These are phyloP conservation scores for Ophidiomyces ophidiicola DNA, from an alignment of 2,329 filamentous ascomycete species.

Conservation along the genomic window DNA sequence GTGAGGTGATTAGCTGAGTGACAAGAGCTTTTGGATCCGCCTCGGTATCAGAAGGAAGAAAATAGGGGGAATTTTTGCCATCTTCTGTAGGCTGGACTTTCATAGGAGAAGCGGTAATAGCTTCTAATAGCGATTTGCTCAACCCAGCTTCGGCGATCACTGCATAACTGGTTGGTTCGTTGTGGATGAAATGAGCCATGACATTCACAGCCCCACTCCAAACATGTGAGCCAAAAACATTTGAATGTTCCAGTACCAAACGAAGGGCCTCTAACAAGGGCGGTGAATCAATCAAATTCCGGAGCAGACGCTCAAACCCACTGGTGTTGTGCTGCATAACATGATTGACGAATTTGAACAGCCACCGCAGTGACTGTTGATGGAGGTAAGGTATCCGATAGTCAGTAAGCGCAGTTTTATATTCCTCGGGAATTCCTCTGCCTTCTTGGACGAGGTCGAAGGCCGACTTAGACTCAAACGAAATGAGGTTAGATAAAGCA, in stretches of 20 bases:
- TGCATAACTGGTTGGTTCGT: conserved; percentile 93
- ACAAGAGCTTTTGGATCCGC: conserved; percentile 20
- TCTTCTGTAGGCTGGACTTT: conserved; percentile 23
- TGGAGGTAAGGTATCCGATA: conserved; percentile 89
- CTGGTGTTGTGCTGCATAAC: conserved; percentile 75
- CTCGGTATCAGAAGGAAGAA: conserved; percentile 17
- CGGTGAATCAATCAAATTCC: conserved; percentile 89
- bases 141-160: conserved; percentile 90
- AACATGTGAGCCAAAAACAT: conserved; percentile 75
- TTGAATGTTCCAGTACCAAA: conserved; percentile 66
- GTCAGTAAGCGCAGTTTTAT: conserved; percentile 72
- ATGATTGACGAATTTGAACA: conserved; percentile 93
- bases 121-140: conserved; percentile 72
- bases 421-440: conserved; percentile 58
- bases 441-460: conserved; percentile 54
- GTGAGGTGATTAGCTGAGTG: conserved; percentile 24
- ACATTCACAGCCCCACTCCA: conserved; percentile 93
- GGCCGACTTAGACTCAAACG: conserved; percentile 62
- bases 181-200: conserved; percentile 92
- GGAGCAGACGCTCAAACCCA: conserved; percentile 76
- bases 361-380: conserved; percentile 83
- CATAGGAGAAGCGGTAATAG: conserved; percentile 48
- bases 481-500: conserved; percentile 74
- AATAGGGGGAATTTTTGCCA: conserved; percentile 28
- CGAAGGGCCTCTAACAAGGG: conserved; percentile 68